Evolutionary conservation across 768 basidiomycete species (phyloP), one percentile per base, ranked within the genome.

Genomic region (Royoungia palumana): DNA sequence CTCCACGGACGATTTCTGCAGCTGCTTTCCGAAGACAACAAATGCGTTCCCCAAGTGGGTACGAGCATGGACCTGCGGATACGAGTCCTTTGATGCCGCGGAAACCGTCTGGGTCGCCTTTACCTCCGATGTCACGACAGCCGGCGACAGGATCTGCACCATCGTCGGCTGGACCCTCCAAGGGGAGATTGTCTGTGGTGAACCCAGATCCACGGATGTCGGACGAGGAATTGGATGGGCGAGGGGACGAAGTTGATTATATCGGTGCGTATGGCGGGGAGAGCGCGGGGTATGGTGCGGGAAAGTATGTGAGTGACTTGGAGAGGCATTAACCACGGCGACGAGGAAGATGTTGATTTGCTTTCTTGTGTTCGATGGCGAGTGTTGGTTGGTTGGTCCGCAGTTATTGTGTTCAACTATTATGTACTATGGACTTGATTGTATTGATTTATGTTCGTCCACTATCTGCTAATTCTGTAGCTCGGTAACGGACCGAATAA

Each of bases 11-110:
- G 47, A 89, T 90, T 44, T 79, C 85, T 3, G 87, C 87, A 0
- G 84, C 86, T 6, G 87, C 87, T 21, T 90, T 90, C 67, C 79
- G 76, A 58, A 72, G 84, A 24, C 80, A 75, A 27, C 71, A 71
- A 38, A 62, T 56, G 1, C 71, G 72, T 19, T 62, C 66, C 34
- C 55, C 59, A 28, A 69, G 65, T 38, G 49, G 46, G 30, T 22
- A 43, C 6, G 46, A 59, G 22, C 34, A 40, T 37, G 62, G 62
- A 9, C 59, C 69, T 8, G 70, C 70, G 20, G 81, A 81, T 41
- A 74, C 71, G 44, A 75, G 62, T 34, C 81, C 79, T 34, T 51
- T 81, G 47, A 64, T 68, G 28, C 53, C 77, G 36, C 77, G 74
- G 67, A 83, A 77, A 58, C 75, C 75, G 11, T 63, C 70, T 20